Conservation (phyloP, 306 rosid species). For the Lablab purpureus region DNA sequence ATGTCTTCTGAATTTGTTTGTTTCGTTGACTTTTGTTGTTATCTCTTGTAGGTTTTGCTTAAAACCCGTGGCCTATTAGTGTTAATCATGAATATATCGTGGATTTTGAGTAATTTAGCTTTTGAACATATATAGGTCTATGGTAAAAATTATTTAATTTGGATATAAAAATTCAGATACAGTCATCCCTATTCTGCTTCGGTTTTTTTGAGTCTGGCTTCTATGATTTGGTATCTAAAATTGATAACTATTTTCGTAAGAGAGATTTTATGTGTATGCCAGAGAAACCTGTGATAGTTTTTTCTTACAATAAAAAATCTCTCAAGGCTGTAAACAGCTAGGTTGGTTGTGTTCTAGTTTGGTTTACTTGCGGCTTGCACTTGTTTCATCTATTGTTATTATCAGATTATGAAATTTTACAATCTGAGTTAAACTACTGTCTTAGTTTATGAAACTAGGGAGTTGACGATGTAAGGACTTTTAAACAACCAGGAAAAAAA, state of each 20-base stretch:
- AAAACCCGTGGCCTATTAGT: background rate
- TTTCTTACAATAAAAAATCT: background rate
- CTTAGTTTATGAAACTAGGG: background rate
- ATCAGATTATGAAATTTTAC: background rate
- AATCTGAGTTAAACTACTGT: background rate
- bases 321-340: background rate
- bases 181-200: background rate
- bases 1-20: background rate
- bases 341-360: slow-evolving; percentile 5
- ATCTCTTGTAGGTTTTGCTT: background rate
- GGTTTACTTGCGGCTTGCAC: background rate
- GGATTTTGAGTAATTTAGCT: background rate
- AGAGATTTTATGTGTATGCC: slow-evolving; percentile 3
- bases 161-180: background rate
- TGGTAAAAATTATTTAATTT: background rate
- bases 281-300: slow-evolving; percentile 9
- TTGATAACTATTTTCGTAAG: background rate
- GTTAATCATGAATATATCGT: background rate
- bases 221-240: background rate
- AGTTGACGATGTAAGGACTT: background rate
- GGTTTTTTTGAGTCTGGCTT: background rate
- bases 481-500: slow-evolving; percentile 5
- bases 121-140: background rate
- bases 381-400: background rate
- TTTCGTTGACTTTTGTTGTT: background rate